Conservation (phyloP, 768 basidiomycete genomes). For the Phylloporus rhodoxanthus region DNA sequence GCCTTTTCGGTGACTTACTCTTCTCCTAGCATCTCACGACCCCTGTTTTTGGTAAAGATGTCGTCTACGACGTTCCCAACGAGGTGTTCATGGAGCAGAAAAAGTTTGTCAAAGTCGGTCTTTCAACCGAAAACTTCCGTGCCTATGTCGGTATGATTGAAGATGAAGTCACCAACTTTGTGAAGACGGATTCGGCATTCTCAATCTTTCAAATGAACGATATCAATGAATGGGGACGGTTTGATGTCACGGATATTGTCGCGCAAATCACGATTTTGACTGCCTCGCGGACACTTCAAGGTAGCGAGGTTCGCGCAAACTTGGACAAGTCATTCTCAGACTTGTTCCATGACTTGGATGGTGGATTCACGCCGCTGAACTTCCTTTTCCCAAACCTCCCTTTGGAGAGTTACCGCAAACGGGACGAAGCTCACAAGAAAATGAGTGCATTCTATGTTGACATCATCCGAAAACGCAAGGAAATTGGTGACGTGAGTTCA, state of each 20-base stretch:
- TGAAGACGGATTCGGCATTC: constrained; percentile 63
- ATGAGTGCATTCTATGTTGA: constrained; percentile 91
- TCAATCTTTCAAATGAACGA: constrained; percentile 54
- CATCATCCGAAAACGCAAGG: constrained; percentile 72
- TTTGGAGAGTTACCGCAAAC: constrained; percentile 79
- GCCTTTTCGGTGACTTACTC: background rate
- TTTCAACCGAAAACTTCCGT: constrained; percentile 86
- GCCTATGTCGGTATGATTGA: constrained; percentile 78
- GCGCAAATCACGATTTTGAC: constrained; percentile 93
- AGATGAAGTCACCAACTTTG: constrained; percentile 66
- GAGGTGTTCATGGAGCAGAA: constrained; percentile 98
- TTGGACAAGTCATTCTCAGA: constrained; percentile 83
- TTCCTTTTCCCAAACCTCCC: constrained; percentile 94
- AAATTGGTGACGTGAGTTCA: constrained; percentile 37
- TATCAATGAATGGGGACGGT: constrained; percentile 71
- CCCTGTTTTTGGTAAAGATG: constrained; percentile 94
- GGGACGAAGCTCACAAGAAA: constrained; percentile 85
- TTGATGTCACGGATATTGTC: constrained; percentile 67
- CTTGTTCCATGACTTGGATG: constrained; percentile 83
- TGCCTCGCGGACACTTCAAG: constrained; percentile 89
- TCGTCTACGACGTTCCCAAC: constrained; percentile 96
- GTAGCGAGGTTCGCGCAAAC: constrained; percentile 73
- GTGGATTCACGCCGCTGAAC: constrained; percentile 93
- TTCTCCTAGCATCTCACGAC: constrained; percentile 75
- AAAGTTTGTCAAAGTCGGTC: constrained; percentile 93